Evolutionary conservation across 805 yeast species (phyloP), one percentile per base, ranked within the genome.

Genomic region (Suhomyces sp.): DNA sequence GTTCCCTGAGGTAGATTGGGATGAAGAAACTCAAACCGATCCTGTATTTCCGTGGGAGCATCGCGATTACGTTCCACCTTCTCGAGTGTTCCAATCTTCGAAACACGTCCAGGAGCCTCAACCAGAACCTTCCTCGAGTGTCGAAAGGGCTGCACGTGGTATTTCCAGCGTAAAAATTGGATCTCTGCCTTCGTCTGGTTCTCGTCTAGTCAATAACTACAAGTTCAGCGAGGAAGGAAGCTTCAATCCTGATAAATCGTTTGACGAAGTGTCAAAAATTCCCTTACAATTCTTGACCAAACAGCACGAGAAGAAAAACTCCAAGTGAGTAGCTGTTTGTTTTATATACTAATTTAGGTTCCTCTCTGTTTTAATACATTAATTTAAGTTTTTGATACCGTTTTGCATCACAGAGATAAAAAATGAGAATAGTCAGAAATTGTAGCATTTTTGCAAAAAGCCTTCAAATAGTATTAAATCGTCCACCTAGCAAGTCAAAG

Each of bases 11-110:
- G 9, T 23, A 4, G 40, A 36, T 13, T 46, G 31, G 48, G n/a
- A 19, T 3, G 31, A 48, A 6, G 47, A 46, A 6, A 24, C 47
- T 3, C 46, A 29, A 6, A 50, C 41, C 7, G 41, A 22, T 13
- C 47, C 60, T 9, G 51, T 69, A 2, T 69, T 69, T 57, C 73
- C 73, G 0, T 69, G 73, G 73, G 73, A 69, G 54, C 54, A 59
- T 10, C 54, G 69, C 24, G 48, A 44, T 17, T 60, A 57, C 5
- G 53, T 54, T 13, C 57, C 51, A 17, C 63, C 73, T 15, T 63
- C 70, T 12, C 57, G 73, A 48, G 64, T 62, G 10, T 69, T 69
- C 54, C 41, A 33, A 5, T 49, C 61, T 35, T 41, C 51, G 6
- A 31, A 51, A 1, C 52, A 31, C 10, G 48, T 38, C 8, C 51